Evolutionary conservation across 2,329 filamentous ascomycete genomes (phyloP).

Genomic region (Fusarium sp.): DNA sequence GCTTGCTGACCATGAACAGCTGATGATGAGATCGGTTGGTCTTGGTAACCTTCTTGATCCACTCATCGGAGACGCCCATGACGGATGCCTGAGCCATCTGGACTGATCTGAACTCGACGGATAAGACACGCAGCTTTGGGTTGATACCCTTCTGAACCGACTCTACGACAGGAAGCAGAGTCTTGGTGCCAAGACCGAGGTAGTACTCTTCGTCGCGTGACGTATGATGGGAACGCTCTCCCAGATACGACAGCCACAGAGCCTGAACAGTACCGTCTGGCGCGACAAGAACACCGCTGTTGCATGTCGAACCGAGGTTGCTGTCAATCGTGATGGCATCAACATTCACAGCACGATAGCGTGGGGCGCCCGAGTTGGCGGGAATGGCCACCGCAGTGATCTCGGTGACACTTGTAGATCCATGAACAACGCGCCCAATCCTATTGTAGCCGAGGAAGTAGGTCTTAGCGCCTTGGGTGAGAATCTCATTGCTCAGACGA

Average conservation of each 20-base stretch:
- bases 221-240: conserved; percentile 80
- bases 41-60: conserved; percentile 89
- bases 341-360: conserved; percentile 94
- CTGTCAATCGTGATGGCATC: conserved; percentile 98
- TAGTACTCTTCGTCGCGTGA: conserved; percentile 97
- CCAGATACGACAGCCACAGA: conserved; percentile 95
- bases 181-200: conserved; percentile 88
- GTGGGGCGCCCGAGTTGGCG: conserved; percentile 87
- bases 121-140: conserved; percentile 87
- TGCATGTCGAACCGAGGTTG: conserved; percentile 87
- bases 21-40: conserved; percentile 94
- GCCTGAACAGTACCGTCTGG: conserved; percentile 94
- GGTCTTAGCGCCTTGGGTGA: conserved; percentile 92
- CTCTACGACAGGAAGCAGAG: conserved; percentile 85
- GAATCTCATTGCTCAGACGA: conserved; percentile 79
- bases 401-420: conserved; percentile 94
- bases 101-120: conserved; percentile 92
- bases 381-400: conserved; percentile 97
- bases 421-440: conserved; percentile 91
- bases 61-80: conserved; percentile 96
- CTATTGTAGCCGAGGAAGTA: conserved; percentile 99
- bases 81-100: conserved; percentile 97
- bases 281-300: conserved; percentile 89
- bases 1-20: conserved; percentile 97
- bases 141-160: conserved; percentile 83